Evolutionary conservation across 2,329 filamentous ascomycete species (phyloP), one percentile per base, ranked within the genome.

Genomic region (Nectriaceae sp.): DNA sequence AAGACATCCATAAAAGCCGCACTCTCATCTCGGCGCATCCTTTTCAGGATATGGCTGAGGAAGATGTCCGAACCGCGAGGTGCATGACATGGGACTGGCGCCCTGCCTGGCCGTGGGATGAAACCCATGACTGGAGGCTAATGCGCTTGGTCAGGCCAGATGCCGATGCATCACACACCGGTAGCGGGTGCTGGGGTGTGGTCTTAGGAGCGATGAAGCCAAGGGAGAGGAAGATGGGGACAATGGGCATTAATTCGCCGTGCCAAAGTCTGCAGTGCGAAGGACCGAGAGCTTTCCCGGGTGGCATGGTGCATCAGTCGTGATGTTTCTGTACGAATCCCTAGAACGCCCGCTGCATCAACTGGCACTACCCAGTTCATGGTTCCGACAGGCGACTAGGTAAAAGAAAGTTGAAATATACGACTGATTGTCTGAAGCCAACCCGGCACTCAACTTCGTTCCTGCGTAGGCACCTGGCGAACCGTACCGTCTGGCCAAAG

Each of bases 1-100:
- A 96, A 83, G 73, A 92, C 90, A 86, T 95, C 90, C 80, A 78
- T 79, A 96, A 97, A 97, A 96, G 84, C 83, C 90, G 89, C 83
- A 75, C 76, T 81, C 40, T 82, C 80, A 65, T 84, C 82, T 80
- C 75, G 57, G 54, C 47, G 51, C 48, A 49, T 45, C 60, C 62
- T 64, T 82, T 78, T 70, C 36, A 61, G 65, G 60, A 58, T 61
- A 57, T 57, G 47, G 54, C 51, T 58, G 79, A 83, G 83, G 82
- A 60, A 72, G 62, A 52, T 65, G 58, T 61, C 62, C 54, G 59
- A 51, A 56, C 54, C 66, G 52, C 41, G 39, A 31, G 57, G 56
- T 54, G 60, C 58, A 55, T 54, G 61, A 66, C 62, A 60, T 61
- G 54, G 59, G 60, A 70, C 74, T 77, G 79, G 80, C 77, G 79